Conservation (phyloP, 192 early-diverging fungal genomes). For the Podochytrium sp. region DNA sequence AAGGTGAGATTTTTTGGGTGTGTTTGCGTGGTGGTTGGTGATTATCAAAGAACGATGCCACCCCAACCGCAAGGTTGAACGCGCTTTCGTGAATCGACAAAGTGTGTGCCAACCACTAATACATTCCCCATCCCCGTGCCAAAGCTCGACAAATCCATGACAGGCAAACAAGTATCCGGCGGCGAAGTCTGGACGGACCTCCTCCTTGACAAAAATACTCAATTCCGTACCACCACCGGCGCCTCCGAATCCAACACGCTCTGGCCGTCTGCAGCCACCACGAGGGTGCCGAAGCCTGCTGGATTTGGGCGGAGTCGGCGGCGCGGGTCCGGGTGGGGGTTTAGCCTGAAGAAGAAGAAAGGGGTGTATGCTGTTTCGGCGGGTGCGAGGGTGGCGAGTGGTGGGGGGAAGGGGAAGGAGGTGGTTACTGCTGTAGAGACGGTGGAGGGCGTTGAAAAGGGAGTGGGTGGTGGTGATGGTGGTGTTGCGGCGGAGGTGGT, state of each 20-base stretch:
- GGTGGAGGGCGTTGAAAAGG: constrained; percentile 16
- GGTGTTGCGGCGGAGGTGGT: too few relatives aligned
- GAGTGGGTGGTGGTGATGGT: not conserved
- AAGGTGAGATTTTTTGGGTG: constrained; percentile 53
- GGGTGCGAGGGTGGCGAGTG: too few relatives aligned
- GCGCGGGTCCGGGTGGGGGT: too few relatives aligned
- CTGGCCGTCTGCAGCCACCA: constrained; percentile 9
- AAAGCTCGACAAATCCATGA: constrained; percentile 76
- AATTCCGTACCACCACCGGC: constrained; percentile 44
- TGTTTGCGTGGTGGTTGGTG: not conserved
- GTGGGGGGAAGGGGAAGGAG: too few relatives aligned
- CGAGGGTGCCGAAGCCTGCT: not conserved
- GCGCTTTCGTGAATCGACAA: too few relatives aligned
- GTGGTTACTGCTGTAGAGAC: too few relatives aligned
- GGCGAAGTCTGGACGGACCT: constrained; percentile 78
- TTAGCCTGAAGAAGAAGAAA: not conserved
- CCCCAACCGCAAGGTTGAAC: too few relatives aligned
- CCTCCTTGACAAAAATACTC: constrained; percentile 82
- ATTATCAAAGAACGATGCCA: constrained; percentile 20
- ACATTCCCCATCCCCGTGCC: too few relatives aligned
- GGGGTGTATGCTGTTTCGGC: not conserved
- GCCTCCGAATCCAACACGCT: not conserved
- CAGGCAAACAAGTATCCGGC: constrained; percentile 73
- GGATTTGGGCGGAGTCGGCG: not conserved
- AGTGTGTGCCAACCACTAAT: too few relatives aligned